phyloP scores from a whole-genome alignment of 805 yeast species.

The Wickerhamiella australiensis region DNA sequence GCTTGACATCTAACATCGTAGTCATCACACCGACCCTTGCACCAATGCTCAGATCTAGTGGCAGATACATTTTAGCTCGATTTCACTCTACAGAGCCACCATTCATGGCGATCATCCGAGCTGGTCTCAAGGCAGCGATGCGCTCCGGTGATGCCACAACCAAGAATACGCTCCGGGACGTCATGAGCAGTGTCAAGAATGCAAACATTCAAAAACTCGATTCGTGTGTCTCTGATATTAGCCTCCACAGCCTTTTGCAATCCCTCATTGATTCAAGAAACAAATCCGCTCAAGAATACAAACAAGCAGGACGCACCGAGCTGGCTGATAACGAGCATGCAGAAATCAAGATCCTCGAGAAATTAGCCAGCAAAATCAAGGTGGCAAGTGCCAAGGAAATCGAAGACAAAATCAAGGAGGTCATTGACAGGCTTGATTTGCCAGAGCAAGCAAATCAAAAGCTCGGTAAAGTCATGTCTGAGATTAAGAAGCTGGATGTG shows the following conservation, averaged over 20 bases:
- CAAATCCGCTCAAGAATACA: constrained; percentile 40
- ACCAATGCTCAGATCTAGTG: not conserved
- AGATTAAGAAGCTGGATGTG: constrained; percentile 21
- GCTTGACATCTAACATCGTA: too few relatives aligned
- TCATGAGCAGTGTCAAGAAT: constrained; percentile 28
- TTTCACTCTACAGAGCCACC: constrained; percentile 23
- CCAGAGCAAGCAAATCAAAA: constrained; percentile 10
- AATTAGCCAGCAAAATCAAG: constrained; percentile 34
- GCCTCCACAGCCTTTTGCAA: constrained; percentile 34
- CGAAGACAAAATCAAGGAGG: constrained; percentile 25
- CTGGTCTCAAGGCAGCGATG: constrained; percentile 39
- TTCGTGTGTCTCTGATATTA: constrained; percentile 22
- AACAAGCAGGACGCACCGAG: constrained; percentile 37
- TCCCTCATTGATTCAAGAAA: constrained; percentile 32
- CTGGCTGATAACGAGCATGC: constrained; percentile 41
- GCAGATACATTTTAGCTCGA: not conserved
- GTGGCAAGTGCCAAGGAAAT: constrained; percentile 39
- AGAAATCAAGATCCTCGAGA: constrained; percentile 36
- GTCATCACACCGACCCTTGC: too few relatives aligned
- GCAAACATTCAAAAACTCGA: constrained; percentile 27
- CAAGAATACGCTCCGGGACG: constrained; percentile 26
- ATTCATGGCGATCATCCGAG: constrained; percentile 30
- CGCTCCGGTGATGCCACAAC: constrained; percentile 32
- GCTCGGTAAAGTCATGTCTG: constrained; percentile 20
- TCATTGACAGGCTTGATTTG: constrained; percentile 16